These are phyloP conservation scores for Mitragyna speciosa DNA, from an alignment of 257 asterid genomes.

Conservation along the genomic window DNA sequence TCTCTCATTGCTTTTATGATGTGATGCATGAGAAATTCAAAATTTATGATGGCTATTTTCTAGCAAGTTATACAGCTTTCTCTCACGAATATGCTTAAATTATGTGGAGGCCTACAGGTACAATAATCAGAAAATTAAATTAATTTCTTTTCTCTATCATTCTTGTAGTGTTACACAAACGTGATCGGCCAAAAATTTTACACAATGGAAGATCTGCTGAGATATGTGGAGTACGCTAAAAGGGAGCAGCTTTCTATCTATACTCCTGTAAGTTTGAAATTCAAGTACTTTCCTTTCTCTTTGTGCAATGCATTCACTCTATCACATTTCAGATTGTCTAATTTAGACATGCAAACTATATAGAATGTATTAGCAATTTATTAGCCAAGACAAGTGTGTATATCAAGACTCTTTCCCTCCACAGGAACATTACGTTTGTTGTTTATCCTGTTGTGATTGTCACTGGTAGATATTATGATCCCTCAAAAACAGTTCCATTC, in stretches of 20 bases:
- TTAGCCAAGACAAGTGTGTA: too few species aligned
- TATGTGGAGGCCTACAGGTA: background rate
- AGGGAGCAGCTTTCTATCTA: background rate
- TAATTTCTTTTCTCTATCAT: too few species aligned
- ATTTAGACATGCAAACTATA: background rate
- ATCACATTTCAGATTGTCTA: background rate
- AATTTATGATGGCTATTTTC: too few species aligned
- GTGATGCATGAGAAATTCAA: background rate
- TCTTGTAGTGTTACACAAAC: constrained; percentile 5
- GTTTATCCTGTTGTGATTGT: too few species aligned
- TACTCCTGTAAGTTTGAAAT: constrained; percentile 1
- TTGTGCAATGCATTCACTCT: background rate
- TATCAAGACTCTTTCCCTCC: too few species aligned
- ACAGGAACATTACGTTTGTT: too few species aligned
- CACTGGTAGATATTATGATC: too few species aligned
- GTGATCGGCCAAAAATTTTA: background rate
- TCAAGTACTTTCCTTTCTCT: background rate
- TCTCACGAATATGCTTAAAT: too few species aligned
- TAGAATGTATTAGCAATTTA: too few species aligned
- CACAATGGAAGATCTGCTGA: background rate
- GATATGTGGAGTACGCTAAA: background rate
- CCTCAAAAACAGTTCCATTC: too few species aligned
- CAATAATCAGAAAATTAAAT: too few species aligned
- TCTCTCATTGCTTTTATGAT: background rate
- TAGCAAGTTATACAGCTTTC: too few species aligned